Conservation (phyloP, 2,329 filamentous ascomycete genomes). For the Alternaria solani region DNA sequence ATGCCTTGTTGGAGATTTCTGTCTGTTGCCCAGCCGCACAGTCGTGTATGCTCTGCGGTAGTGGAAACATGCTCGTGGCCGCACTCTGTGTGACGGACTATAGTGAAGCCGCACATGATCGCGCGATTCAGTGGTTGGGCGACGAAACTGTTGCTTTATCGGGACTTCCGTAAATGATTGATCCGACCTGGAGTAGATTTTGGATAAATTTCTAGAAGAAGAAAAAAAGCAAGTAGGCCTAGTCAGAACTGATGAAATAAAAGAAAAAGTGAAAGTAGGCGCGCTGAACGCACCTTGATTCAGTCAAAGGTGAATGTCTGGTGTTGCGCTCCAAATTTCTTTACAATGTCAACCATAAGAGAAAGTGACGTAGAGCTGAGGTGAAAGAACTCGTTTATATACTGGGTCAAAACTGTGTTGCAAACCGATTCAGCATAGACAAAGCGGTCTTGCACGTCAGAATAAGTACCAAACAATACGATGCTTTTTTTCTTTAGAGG, state of each 20-base stretch:
- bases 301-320: neutral
- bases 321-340: neutral
- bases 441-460: neutral
- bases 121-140: neutral
- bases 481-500: neutral
- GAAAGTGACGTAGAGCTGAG: neutral
- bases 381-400: neutral
- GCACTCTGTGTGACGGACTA: neutral
- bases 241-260: neutral
- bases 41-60: neutral
- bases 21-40: neutral
- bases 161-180: neutral
- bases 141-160: neutral
- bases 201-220: neutral
- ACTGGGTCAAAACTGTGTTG: neutral
- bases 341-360: neutral
- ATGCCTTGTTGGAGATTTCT: neutral
- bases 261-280: neutral
- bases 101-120: constrained; percentile 2
- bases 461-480: neutral
- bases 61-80: neutral
- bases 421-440: neutral
- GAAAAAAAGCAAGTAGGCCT: neutral
- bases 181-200: neutral
- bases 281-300: neutral